These are phyloP conservation scores for Vigna mungo DNA, from an alignment of 306 rosid genomes.

Conservation along the genomic window DNA sequence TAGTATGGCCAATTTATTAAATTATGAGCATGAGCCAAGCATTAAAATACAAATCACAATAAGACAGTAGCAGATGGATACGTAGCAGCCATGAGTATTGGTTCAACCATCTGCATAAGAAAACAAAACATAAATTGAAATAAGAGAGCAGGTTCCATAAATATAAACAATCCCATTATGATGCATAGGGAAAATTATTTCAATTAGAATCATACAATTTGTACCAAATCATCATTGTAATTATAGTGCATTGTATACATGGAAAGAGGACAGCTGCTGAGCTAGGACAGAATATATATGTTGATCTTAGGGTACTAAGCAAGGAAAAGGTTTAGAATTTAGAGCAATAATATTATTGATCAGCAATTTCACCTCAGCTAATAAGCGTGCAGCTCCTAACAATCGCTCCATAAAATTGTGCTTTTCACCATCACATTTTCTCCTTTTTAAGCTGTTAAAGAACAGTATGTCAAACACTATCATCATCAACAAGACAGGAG, in stretches of 20 bases:
- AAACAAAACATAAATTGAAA: constrained; percentile 25
- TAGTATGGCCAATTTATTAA: constrained; percentile 16
- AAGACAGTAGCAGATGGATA: constrained; percentile 61
- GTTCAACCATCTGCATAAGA: constrained; percentile 86
- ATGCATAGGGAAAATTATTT: constrained; percentile 1
- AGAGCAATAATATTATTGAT: constrained; percentile 17
- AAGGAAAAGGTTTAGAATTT: not conserved
- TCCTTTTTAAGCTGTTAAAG: constrained; percentile 73
- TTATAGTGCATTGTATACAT: constrained; percentile 5
- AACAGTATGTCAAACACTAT: constrained; percentile 36
- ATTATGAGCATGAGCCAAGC: not conserved
- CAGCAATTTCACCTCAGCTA: constrained; percentile 67
- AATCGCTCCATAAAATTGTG: constrained; percentile 82
- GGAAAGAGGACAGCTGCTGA: constrained; percentile 25
- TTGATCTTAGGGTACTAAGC: not conserved
- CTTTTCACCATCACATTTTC: constrained; percentile 67
- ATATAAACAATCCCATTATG: constrained; percentile 17
- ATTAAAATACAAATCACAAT: constrained; percentile 16
- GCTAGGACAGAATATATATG: constrained; percentile 18
- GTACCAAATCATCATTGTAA: constrained; percentile 11
- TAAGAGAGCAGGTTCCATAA: constrained; percentile 20
- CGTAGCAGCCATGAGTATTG: constrained; percentile 87
- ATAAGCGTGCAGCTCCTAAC: constrained; percentile 77
- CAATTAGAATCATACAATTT: not conserved
- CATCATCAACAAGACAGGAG: constrained; percentile 19